A percentile compares a stretch with the other conserved stretches of the same genome.
These are phyloP conservation scores for Penicillium parvum DNA, from an alignment of 495 filamentous ascomycete species.

Conservation along the genomic window DNA sequence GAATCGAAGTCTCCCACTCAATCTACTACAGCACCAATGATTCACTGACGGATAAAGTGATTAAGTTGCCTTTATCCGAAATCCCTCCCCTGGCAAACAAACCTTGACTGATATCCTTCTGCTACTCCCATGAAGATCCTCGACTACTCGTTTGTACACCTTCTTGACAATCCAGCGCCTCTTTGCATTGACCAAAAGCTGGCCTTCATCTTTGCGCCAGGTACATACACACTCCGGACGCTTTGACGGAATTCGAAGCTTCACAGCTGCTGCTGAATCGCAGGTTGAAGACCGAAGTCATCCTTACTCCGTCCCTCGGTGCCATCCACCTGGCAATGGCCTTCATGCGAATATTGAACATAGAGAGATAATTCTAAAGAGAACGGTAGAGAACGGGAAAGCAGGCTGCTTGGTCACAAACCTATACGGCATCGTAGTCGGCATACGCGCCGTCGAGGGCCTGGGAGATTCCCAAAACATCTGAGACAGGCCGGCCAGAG, in stretches of 20 bases:
- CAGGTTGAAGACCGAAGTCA: conserved; percentile 7
- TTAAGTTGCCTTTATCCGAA: too few relatives aligned
- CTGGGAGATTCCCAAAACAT: conserved; percentile 30
- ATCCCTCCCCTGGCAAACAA: too few relatives aligned
- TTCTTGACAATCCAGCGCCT: neutral
- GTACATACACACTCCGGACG: conserved; percentile 15
- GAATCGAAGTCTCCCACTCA: too few relatives aligned
- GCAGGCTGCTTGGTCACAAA: conserved; percentile 36
- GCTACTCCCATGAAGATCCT: too few relatives aligned
- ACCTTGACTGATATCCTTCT: too few relatives aligned
- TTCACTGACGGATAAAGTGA: too few relatives aligned
- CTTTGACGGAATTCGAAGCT: conserved; percentile 13
- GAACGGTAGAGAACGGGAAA: conserved; percentile 5
- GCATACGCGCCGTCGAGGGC: conserved; percentile 38
- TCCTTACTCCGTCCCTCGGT: conserved; percentile 10
- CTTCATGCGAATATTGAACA: conserved; percentile 13
- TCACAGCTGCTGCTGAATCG: conserved; percentile 1
- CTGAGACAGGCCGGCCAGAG: conserved; percentile 28
- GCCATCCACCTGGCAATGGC: conserved; percentile 5
- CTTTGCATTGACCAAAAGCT: neutral
- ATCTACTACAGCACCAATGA: too few relatives aligned
- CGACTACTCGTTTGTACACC: too few relatives aligned
- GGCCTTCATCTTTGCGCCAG: conserved; percentile 17
- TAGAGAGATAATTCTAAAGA: conserved; percentile 1
- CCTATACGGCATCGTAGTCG: conserved; percentile 36